Percentiles rank a stretch among this genome's conserved stretches.
Conservation (phyloP, 2,329 filamentous ascomycete species). For the Cladobotryum mycophilum region DNA sequence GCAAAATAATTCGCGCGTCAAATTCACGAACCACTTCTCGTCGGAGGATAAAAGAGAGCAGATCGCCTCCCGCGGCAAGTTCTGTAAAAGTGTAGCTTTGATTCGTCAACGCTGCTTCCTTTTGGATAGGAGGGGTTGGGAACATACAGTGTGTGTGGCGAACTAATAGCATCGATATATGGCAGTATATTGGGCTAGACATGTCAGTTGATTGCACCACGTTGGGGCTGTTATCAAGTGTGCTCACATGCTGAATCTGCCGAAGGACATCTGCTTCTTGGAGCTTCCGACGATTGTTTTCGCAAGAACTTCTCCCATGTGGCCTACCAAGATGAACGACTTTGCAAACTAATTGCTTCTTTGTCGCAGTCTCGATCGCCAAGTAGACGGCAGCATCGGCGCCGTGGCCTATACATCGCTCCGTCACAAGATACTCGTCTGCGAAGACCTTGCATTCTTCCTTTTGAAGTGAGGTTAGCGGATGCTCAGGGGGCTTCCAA, state of each 20-base stretch:
- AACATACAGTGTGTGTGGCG: conserved; percentile 40
- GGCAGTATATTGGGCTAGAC: conserved; percentile 48
- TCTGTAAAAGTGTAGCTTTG: conserved; percentile 50
- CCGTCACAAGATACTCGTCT: conserved; percentile 27
- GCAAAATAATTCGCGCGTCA: conserved; percentile 38
- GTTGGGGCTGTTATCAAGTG: neutral
- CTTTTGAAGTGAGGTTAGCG: conserved; percentile 24
- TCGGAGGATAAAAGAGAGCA: conserved; percentile 42
- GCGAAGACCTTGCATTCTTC: conserved; percentile 31
- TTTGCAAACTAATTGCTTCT: conserved; percentile 63
- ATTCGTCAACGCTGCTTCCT: neutral
- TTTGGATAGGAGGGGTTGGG: neutral
- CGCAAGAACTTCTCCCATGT: conserved; percentile 19
- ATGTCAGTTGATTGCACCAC: conserved; percentile 3
- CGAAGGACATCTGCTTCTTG: conserved; percentile 49
- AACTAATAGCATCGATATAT: conserved; percentile 46
- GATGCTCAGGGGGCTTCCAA: conserved; percentile 16
- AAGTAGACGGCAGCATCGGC: conserved; percentile 32
- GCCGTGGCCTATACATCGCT: conserved; percentile 32
- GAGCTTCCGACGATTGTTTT: conserved; percentile 31
- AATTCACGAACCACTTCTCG: conserved; percentile 32
- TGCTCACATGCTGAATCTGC: conserved; percentile 47
- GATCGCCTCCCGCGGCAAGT: conserved; percentile 48
- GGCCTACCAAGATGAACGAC: conserved; percentile 45
- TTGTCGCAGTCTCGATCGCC: conserved; percentile 41